Conservation (phyloP, 768 basidiomycete genomes). For the Rhizopogon vesiculosus region DNA sequence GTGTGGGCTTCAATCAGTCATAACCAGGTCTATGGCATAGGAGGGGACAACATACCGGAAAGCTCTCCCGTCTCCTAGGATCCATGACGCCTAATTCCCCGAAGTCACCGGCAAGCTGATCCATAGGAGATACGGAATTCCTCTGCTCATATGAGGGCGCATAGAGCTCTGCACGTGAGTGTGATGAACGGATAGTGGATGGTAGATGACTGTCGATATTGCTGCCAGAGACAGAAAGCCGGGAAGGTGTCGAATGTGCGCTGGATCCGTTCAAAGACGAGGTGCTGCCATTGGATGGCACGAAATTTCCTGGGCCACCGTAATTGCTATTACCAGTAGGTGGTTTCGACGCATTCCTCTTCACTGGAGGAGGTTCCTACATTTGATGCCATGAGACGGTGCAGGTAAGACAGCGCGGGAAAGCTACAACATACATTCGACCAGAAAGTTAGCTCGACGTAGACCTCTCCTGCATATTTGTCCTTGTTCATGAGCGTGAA, state of each 20-base stretch:
- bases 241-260: conserved; percentile 7
- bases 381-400: neutral
- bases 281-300: conserved; percentile 40
- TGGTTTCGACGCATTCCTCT: conserved; percentile 49
- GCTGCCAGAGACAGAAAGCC: conserved; percentile 18
- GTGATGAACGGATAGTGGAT: conserved; percentile 57
- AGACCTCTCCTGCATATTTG: conserved; percentile 93
- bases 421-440: conserved; percentile 62
- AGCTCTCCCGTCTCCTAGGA: conserved; percentile 50
- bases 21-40: conserved; percentile 9
- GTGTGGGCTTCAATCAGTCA: conserved; percentile 25
- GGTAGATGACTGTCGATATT: conserved; percentile 49
- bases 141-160: conserved; percentile 67
- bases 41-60: conserved; percentile 42
- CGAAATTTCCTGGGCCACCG: conserved; percentile 74
- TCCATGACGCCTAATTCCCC: conserved; percentile 57
- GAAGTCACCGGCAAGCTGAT: conserved; percentile 59
- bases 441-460: conserved; percentile 96
- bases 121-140: conserved; percentile 33
- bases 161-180: conserved; percentile 66
- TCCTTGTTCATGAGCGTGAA: conserved; percentile 87
- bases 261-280: conserved; percentile 20
- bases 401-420: conserved; percentile 2
- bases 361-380: conserved; percentile 77
- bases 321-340: conserved; percentile 57